Conservation (phyloP, 768 basidiomycete species). For the Pisolithus albus region DNA sequence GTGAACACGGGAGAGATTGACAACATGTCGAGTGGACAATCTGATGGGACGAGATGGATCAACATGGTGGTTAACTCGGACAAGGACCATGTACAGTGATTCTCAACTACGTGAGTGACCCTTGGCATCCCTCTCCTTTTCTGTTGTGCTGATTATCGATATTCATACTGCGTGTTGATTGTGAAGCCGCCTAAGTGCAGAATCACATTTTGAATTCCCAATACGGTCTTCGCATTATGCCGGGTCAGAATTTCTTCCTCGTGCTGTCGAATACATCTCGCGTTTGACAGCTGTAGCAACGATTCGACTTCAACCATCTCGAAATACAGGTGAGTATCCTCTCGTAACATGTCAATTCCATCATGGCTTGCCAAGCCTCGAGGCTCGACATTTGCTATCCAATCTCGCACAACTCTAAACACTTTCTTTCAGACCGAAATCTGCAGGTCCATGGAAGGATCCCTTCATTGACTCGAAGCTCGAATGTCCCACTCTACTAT, state of each 20-base stretch:
- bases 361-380: too few species aligned
- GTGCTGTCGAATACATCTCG: constrained; percentile 75
- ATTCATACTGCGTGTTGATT: constrained; percentile 36
- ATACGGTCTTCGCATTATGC: constrained; percentile 78
- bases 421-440: constrained; percentile 28
- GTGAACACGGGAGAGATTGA: constrained; percentile 45
- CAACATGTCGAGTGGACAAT: constrained; percentile 8
- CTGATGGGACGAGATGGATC: constrained; percentile 43
- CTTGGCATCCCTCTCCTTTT: not conserved
- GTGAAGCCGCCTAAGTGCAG: constrained; percentile 86
- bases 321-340: too few species aligned
- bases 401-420: too few species aligned
- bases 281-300: constrained; percentile 78
- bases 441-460: constrained; percentile 33
- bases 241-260: constrained; percentile 72
- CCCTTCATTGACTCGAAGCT: constrained; percentile 43
- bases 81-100: constrained; percentile 73
- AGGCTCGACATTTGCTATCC: too few species aligned
- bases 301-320: constrained; percentile 45
- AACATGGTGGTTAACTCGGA: constrained; percentile 76
- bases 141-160: not conserved
- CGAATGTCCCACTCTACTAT: constrained; percentile 12
- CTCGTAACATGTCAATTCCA: too few species aligned
- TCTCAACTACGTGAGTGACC: constrained; percentile 62
- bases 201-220: constrained; percentile 88